Conservation (phyloP, 2,329 filamentous ascomycete species). For the Fusarium nematophilum region DNA sequence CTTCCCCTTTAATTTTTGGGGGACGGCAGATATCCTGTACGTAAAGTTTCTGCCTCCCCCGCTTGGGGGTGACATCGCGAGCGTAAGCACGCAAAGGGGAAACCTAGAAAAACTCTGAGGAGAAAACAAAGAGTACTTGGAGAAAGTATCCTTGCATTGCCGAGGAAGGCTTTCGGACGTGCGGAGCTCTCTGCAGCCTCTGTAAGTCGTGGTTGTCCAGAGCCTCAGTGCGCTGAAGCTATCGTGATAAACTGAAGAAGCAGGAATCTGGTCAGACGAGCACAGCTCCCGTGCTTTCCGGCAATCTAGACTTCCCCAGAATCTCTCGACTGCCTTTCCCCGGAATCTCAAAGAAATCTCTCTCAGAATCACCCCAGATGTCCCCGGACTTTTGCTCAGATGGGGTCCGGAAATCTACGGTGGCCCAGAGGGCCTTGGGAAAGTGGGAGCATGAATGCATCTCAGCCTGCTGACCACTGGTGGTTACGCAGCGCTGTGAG, state of each 20-base stretch:
- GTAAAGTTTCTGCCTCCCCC: conserved; percentile 28
- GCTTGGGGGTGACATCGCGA: conserved; percentile 10
- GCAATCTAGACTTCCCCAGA: conserved; percentile 29
- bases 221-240: no score
- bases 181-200: conserved; percentile 22
- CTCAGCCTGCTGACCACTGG: not conserved
- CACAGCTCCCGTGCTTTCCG: conserved; percentile 18
- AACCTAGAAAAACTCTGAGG: no score
- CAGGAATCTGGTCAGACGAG: not conserved
- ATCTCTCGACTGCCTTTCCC: conserved; percentile 32
- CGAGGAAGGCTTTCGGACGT: conserved; percentile 32
- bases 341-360: conserved; percentile 27
- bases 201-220: not conserved
- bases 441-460: conserved; percentile 29
- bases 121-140: conserved; percentile 20
- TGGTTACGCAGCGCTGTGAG: not conserved
- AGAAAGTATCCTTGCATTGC: conserved; percentile 28
- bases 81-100: conserved; percentile 1
- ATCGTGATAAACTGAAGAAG: not conserved
- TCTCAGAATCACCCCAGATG: conserved; percentile 12
- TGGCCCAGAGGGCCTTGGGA: conserved; percentile 11
- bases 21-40: conserved; percentile 12
- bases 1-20: not conserved
- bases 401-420: conserved; percentile 31
- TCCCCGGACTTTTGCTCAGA: conserved; percentile 21